Evolutionary conservation across 2,329 filamentous ascomycete species (phyloP).

Genomic region (Epichloe sp.): DNA sequence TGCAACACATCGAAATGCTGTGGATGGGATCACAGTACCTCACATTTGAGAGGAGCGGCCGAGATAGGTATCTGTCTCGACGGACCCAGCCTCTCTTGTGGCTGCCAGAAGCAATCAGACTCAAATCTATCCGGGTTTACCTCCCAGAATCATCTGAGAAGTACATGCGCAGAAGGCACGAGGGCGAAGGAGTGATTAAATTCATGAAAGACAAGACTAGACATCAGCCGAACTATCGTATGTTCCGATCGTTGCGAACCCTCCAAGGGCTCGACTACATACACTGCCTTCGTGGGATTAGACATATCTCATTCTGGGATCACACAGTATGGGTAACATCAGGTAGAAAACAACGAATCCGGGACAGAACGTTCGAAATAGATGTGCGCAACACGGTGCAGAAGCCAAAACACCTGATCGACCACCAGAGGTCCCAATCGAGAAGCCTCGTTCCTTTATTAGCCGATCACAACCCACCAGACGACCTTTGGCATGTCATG

Average conservation of each 20-base stretch:
- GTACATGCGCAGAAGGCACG: conserved; percentile 24
- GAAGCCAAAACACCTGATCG: conserved; percentile 7
- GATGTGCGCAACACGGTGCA: conserved; percentile 15
- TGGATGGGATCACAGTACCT: conserved; percentile 26
- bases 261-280: conserved; percentile 33
- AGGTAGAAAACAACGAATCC: conserved; percentile 6
- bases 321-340: conserved; percentile 14
- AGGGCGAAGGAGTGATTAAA: conserved; percentile 12
- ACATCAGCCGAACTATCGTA: conserved; percentile 27
- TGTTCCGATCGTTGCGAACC: conserved; percentile 22
- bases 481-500: conserved; percentile 6
- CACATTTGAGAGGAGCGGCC: conserved; percentile 8
- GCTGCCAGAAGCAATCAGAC: conserved; percentile 23
- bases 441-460: conserved; percentile 12
- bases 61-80: conserved; percentile 19
- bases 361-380: conserved; percentile 18
- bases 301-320: conserved; percentile 28
- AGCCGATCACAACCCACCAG: neutral
- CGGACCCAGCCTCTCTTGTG: conserved; percentile 23
- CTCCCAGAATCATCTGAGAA: conserved; percentile 22
- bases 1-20: conserved; percentile 32
- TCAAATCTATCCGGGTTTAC: conserved; percentile 28
- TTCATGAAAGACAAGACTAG: conserved; percentile 18
- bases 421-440: conserved; percentile 8
- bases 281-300: conserved; percentile 29